Evolutionary conservation across 805 yeast genomes (phyloP), one percentile per base, ranked within the genome.

Genomic region (Starmerella asiatica): DNA sequence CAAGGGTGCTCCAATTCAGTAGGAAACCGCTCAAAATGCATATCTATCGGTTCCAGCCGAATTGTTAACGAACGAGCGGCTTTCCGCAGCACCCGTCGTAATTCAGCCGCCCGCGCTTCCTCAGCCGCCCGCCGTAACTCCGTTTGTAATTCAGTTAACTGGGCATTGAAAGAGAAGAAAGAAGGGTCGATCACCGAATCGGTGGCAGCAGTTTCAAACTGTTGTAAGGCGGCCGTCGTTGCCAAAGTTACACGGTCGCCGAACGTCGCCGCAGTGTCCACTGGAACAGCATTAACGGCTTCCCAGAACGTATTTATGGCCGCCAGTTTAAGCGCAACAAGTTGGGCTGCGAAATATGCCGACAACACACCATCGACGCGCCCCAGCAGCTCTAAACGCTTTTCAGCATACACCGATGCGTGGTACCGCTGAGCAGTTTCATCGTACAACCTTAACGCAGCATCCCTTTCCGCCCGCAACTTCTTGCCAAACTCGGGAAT

Each of bases 341-440:
- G 49, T 44, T 65, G 70, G 0, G 57, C 49, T 3, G 61, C 60
- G 45, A 71, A 68, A 5, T 77, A 54, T 18, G 64, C 65, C 20
- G 64, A 34, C 21, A 54, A 52, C 29, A 50, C 44, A 0, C 54
- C 48, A 48, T 73, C 71, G 32, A 85, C 61, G 40, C 69, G 70
- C 8, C 57, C 57, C 3, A 52, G 43, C 38, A 91, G 64, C 12
- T 62, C 65, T 1, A 45, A 50, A 41, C 79, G 69, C 55, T 79
- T 79, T 38, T 75, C 78, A 31, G 64, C 54, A 56, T 80, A 91
- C 2, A 86, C 93, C 2, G 68, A 43, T 29, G 64, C 58, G 37
- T 73, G 68, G 56, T 91, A 91, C 40, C 85, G 73, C 1, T 91
- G 69, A 1, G 97, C 98, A 42, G 69, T 67, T 4, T 63, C 51